Conservation (phyloP, 1,284 basidiomycete species). For the Exobasidium rhododendri region DNA sequence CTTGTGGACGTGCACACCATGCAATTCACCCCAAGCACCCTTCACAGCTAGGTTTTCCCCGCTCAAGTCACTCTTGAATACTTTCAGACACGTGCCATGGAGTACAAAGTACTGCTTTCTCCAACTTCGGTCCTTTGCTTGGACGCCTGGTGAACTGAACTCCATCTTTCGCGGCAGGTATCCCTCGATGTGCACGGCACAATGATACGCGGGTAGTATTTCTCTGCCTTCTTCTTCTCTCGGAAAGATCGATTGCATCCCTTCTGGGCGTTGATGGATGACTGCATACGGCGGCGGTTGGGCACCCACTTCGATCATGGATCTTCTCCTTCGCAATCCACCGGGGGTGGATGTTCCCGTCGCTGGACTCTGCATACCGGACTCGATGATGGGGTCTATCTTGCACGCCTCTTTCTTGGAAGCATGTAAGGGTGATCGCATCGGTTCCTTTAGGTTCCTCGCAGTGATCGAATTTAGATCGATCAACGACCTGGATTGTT, state of each 20-base stretch:
- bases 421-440: background rate
- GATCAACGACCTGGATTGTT: conserved; percentile 43
- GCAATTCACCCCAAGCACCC: conserved; percentile 48
- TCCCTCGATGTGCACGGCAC: conserved; percentile 78
- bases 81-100: conserved; percentile 81
- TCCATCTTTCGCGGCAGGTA: conserved; percentile 92
- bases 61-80: conserved; percentile 67
- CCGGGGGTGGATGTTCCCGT: conserved; percentile 24
- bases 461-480: conserved; percentile 29
- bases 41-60: conserved; percentile 11
- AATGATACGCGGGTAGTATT: conserved; percentile 75
- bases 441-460: conserved; percentile 59
- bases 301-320: conserved; percentile 46
- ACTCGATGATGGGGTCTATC: conserved; percentile 6
- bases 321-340: conserved; percentile 34
- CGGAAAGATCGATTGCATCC: conserved; percentile 35
- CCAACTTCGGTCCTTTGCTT: conserved; percentile 89
- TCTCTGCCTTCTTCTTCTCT: conserved; percentile 69
- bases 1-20: conserved; percentile 39
- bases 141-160: conserved; percentile 77
- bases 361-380: conserved; percentile 2
- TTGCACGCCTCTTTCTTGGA: conserved; percentile 23
- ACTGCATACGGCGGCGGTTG: conserved; percentile 47
- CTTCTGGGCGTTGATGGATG: conserved; percentile 45
- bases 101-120: conserved; percentile 80